phyloP scores from a whole-genome alignment of 495 filamentous ascomycete genomes.

The Annulohypoxylon nitens region DNA sequence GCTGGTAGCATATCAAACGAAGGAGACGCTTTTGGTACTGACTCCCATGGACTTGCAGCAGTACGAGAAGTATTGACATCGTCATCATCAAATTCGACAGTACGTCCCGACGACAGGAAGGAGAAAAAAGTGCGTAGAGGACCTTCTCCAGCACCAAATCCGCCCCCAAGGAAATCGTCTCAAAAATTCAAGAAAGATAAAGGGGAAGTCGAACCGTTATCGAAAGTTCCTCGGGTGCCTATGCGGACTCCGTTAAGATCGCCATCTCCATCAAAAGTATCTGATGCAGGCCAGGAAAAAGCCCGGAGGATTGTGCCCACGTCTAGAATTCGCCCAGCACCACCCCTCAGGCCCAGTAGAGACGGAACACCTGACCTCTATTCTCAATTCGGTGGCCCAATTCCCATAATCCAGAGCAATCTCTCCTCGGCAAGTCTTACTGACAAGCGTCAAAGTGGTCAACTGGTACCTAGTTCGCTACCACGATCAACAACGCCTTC shows the following conservation, averaged over 20 bases:
- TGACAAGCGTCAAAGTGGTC: constrained; percentile 59
- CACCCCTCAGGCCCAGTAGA: constrained; percentile 79
- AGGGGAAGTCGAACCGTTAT: constrained; percentile 51
- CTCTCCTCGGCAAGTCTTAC: constrained; percentile 65
- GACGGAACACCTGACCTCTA: constrained; percentile 79
- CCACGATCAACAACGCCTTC: constrained; percentile 51
- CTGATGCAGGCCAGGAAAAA: constrained; percentile 35
- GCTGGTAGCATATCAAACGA: constrained; percentile 67
- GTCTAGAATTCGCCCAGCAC: constrained; percentile 51
- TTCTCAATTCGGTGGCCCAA: constrained; percentile 67
- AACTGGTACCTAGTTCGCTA: constrained; percentile 51
- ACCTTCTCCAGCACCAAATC: constrained; percentile 67
- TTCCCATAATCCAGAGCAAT: constrained; percentile 84
- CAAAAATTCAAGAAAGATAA: constrained; percentile 64
- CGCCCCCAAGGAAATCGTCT: constrained; percentile 74
- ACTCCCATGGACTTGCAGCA: constrained; percentile 70
- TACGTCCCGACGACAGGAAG: constrained; percentile 62
- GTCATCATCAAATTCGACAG: constrained; percentile 71
- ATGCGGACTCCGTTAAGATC: constrained; percentile 51
- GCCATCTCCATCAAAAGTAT: constrained; percentile 50
- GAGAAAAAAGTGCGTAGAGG: constrained; percentile 60
- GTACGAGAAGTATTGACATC: constrained; percentile 74
- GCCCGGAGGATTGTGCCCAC: constrained; percentile 48
- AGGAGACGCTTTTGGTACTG: constrained; percentile 60
- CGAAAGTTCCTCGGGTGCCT: constrained; percentile 49